Evolutionary conservation across 371 early-diverging fungal genomes (phyloP).

Genomic region (Syncephalis plumigaleata): DNA sequence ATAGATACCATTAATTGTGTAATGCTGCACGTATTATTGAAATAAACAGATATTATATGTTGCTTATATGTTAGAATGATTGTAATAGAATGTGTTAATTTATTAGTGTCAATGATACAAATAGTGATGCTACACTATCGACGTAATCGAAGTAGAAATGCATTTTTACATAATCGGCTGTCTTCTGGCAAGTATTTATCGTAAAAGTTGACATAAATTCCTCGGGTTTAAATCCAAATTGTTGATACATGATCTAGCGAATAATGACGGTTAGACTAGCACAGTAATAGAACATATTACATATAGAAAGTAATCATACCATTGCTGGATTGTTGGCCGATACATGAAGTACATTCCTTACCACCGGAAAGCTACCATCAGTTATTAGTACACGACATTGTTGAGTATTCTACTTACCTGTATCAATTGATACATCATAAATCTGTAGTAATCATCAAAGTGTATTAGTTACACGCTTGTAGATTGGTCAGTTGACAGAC

Average conservation of each 20-base stretch:
- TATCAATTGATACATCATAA: slow-evolving; percentile 73
- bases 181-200: slow-evolving; percentile 72
- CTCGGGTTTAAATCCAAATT: slow-evolving; percentile 90
- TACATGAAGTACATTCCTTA: slow-evolving; percentile 84
- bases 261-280: slow-evolving; percentile 1
- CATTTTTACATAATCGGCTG: slow-evolving; percentile 65
- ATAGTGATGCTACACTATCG: slow-evolving; percentile 20
- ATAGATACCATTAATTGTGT: no score
- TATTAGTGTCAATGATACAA: no score
- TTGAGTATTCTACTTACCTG: slow-evolving; percentile 22
- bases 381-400: slow-evolving; percentile 2
- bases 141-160: slow-evolving; percentile 70
- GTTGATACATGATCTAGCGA: slow-evolving; percentile 69
- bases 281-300: neutral
- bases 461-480: neutral
- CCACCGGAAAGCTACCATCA: slow-evolving; percentile 33
- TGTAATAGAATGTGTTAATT: no score
- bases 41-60: no score
- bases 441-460: slow-evolving; percentile 21
- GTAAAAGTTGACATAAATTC: slow-evolving; percentile 83
- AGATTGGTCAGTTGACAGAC: slow-evolving; percentile 1
- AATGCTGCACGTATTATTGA: no score
- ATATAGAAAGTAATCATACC: slow-evolving; percentile 21
- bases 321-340: slow-evolving; percentile 87
- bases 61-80: no score